Base-by-base conservation (phyloP, 345 rosid species). In the Gossypium mustelinum region DNA sequence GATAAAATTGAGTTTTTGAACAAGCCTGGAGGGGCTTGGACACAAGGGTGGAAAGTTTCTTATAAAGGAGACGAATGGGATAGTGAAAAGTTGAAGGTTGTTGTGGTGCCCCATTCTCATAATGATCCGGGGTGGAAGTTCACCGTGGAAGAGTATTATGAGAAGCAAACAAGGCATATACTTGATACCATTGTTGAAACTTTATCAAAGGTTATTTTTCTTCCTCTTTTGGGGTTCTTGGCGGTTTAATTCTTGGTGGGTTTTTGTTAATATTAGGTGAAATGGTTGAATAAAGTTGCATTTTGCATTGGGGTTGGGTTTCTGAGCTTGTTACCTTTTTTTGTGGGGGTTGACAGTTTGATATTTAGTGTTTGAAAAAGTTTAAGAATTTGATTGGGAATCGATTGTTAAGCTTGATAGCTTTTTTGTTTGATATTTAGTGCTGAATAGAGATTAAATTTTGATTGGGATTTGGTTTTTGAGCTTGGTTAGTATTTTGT, bases 61-160 rank as follows among this genome's bases (percentile, higher is more conserved):
- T 93, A 95, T 67, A 84, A 76, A 77, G 97, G 97, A 34, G 76
- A 87, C 29, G 99, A 95, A 77, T 95, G 99, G 99, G 90, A 93
- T 77, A 70, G 56, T 44, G 97, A 93, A 90, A 89, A 84, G 76
- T 79, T 93, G 79, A 95, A 95, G 87, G 80, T 93, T 52, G 81
- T 95, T 81, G 97, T 95, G 27, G 92, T 89, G 75, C 99, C 99
- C 57, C 99, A 93, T 73, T 95, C 99, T 34, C 99, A 95, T 81
- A 93, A 95, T 71, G 99, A 95, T 87, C 99, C 99, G 7, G 99
- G 98, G 7, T 95, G 99, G 99, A 95, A 88, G 85, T 80, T 90
- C 51, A 95, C 99, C 0, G 98, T 95, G 22, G 98, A 93, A 4
- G 99, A 95, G 94, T 95, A 95, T 73, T 95, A 95, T 68, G 93